Evolutionary conservation across 371 early-diverging fungal genomes (phyloP).

Genomic region (Mortierella sp.): DNA sequence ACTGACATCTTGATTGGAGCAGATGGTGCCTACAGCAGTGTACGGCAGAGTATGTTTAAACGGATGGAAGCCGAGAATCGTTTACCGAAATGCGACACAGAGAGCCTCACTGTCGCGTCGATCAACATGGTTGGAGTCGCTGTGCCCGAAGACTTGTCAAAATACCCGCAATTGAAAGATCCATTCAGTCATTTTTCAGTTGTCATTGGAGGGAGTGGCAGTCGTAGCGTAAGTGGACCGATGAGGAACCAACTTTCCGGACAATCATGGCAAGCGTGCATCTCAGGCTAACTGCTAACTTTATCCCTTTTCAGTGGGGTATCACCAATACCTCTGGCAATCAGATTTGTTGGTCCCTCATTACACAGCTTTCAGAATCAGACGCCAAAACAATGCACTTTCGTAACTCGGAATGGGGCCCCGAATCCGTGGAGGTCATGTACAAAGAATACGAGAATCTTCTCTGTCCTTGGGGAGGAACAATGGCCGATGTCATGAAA

Average conservation of each 20-base stretch:
- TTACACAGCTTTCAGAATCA: neutral
- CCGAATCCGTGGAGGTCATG: constrained; percentile 11
- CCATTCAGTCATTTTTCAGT: neutral
- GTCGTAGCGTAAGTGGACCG: neutral
- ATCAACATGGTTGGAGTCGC: neutral
- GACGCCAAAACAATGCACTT: no score
- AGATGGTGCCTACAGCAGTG: constrained; percentile 34
- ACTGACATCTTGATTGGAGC: constrained; percentile 43
- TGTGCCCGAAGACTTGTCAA: neutral
- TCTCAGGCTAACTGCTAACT: no score
- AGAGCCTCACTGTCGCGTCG: neutral
- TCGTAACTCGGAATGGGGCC: constrained; percentile 13
- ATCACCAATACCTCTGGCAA: neutral
- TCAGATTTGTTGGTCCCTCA: constrained; percentile 9
- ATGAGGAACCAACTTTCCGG: neutral
- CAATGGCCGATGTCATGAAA: constrained; percentile 18
- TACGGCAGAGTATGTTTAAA: constrained; percentile 32
- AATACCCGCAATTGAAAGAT: neutral
- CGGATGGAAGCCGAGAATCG: neutral
- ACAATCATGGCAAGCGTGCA: no score
- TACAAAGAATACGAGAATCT: constrained; percentile 1
- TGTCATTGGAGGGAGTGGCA: neutral
- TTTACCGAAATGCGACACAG: neutral
- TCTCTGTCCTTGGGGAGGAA: neutral
- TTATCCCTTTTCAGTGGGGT: no score